Percentiles rank a stretch among this genome's conserved stretches.
Conservation (phyloP, 352 stramenopile genomes). For the Pythium vanterpoolii region DNA sequence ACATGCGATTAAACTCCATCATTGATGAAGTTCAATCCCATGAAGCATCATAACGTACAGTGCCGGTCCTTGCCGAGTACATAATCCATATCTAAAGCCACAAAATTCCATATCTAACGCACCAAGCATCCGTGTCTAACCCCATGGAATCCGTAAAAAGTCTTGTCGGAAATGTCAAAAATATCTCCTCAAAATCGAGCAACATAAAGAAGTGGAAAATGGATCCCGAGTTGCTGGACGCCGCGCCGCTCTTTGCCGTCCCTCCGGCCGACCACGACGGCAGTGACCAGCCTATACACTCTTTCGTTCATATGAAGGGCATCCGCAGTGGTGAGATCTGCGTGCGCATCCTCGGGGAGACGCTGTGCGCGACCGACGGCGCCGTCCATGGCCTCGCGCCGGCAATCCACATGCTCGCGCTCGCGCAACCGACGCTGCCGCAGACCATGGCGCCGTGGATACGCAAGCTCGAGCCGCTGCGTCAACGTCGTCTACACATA, state of each 20-base stretch:
- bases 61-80: neutral
- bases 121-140: neutral
- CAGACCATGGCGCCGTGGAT: conserved; percentile 24
- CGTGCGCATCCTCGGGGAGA: conserved; percentile 35
- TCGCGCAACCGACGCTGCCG: conserved; percentile 31
- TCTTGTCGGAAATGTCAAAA: neutral
- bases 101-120: neutral
- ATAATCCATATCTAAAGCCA: neutral
- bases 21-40: neutral
- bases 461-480: conserved; percentile 25
- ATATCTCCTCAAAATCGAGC: neutral
- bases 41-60: neutral
- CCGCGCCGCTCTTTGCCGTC: neutral
- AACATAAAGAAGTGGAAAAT: neutral
- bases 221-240: too few species aligned
- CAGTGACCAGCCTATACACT: neutral
- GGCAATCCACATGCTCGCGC: too few species aligned
- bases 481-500: conserved; percentile 17
- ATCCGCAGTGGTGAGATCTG: conserved; percentile 51
- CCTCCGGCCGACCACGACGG: neutral
- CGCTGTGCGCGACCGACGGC: too few species aligned
- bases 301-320: neutral
- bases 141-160: neutral
- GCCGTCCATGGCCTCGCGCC: too few species aligned
- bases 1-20: too few species aligned